These are phyloP conservation scores for Kluyveromyces starmeri DNA, from an alignment of 805 yeast species.

Conservation along the genomic window DNA sequence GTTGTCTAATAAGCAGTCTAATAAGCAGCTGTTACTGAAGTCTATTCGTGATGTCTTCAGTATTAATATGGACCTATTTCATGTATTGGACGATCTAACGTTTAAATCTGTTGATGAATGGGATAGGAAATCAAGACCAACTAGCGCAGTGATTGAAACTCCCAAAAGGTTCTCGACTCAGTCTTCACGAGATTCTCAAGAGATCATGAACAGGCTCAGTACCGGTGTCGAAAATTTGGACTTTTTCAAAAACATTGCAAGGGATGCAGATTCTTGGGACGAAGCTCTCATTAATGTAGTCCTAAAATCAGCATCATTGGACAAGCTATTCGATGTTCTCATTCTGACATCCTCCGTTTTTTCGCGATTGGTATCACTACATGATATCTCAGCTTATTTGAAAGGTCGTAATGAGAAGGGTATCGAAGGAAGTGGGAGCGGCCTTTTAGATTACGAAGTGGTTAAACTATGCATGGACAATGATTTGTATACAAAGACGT, in stretches of 20 bases:
- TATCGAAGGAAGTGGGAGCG: conserved; percentile 10
- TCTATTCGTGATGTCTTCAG: conserved; percentile 57
- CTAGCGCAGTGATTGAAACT: conserved; percentile 40
- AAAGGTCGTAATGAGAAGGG: conserved; percentile 2
- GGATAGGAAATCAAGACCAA: conserved; percentile 32
- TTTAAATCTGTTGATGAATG: conserved; percentile 45
- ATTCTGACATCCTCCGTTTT: conserved; percentile 63
- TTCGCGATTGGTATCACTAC: conserved; percentile 33
- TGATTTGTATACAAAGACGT: conserved; percentile 54
- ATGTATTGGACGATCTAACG: conserved; percentile 45
- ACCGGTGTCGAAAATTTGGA: conserved; percentile 25
- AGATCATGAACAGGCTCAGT: conserved; percentile 15
- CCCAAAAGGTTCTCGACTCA: conserved; percentile 35
- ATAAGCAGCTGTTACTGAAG: conserved; percentile 43
- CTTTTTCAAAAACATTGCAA: conserved; percentile 23
- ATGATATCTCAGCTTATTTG: conserved; percentile 36
- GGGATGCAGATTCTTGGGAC: conserved; percentile 28
- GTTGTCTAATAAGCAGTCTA: conserved; percentile 20
- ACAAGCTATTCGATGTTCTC: conserved; percentile 68
- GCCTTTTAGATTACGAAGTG: conserved; percentile 32
- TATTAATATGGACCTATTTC: conserved; percentile 48
- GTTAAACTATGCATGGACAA: conserved; percentile 50
- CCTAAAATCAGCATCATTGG: conserved; percentile 62
- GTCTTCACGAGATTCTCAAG: conserved; percentile 25
- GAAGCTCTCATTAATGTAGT: conserved; percentile 37